Evolutionary conservation across 805 yeast species (phyloP).

Genomic region (Lachancea sp.): DNA sequence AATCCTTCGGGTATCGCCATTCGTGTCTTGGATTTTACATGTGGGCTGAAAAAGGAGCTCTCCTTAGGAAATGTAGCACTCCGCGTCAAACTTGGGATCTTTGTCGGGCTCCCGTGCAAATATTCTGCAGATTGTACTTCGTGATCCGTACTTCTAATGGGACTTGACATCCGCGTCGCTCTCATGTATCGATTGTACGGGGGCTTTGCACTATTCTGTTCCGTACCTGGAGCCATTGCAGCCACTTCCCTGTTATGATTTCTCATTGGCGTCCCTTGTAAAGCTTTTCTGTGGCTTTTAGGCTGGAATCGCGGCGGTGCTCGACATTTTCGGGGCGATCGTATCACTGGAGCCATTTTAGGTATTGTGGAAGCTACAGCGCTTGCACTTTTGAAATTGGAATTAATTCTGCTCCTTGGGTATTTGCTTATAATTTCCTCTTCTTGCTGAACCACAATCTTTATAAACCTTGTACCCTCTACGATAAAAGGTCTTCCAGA

Average conservation of each 20-base stretch:
- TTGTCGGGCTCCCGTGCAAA: conserved; percentile 11
- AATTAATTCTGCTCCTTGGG: conserved; percentile 30
- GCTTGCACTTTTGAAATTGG: not conserved
- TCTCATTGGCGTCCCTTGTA: conserved; percentile 3
- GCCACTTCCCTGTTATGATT: not conserved
- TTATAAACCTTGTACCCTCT: conserved; percentile 24
- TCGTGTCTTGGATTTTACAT: conserved; percentile 1
- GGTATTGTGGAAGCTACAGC: not conserved
- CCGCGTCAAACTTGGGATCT: conserved; percentile 11
- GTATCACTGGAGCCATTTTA: not conserved
- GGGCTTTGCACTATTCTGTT: not conserved
- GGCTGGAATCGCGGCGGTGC: not conserved
- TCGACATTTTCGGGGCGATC: conserved; percentile 5
- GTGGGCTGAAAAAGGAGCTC: not conserved
- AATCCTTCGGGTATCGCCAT: conserved; percentile 22
- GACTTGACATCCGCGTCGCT: conserved; percentile 16
- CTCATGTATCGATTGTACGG: conserved; percentile 11
- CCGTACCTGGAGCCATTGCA: not conserved
- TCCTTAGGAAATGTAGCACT: conserved; percentile 8
- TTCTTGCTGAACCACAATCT: conserved; percentile 28
- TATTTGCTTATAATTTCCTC: conserved; percentile 28
- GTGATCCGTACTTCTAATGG: conserved; percentile 11
- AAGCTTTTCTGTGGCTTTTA: not conserved
- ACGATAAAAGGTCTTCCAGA: conserved; percentile 35
- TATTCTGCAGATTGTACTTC: conserved; percentile 16